phyloP scores from a whole-genome alignment of 441 rosid species.

The Breynia disticha region DNA sequence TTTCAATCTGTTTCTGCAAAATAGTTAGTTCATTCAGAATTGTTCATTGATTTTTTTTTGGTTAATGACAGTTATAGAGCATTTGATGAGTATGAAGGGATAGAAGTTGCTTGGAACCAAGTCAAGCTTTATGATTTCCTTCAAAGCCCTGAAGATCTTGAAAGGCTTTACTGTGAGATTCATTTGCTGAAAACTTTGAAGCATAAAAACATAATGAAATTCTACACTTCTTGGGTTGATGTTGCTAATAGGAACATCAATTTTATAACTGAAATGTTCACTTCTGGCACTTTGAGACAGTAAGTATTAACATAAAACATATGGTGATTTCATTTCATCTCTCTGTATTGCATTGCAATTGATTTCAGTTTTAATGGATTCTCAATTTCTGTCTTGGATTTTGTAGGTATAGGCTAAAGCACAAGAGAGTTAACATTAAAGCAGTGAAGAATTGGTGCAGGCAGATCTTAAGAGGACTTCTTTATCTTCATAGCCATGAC shows the following conservation, averaged over 20 bases:
- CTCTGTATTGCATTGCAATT: slow-evolving; percentile 1
- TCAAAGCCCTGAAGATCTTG: slow-evolving; percentile 86
- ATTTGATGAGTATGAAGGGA: slow-evolving; percentile 90
- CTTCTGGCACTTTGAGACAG: slow-evolving; percentile 98
- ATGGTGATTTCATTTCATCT: slow-evolving; percentile 1
- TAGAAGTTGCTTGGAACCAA: slow-evolving; percentile 98
- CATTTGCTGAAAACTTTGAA: slow-evolving; percentile 86
- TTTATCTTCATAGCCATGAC: slow-evolving; percentile 76
- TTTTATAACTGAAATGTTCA: slow-evolving; percentile 93
- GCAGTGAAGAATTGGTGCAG: slow-evolving; percentile 98
- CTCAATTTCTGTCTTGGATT: slow-evolving; percentile 5
- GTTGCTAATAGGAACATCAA: slow-evolving; percentile 71
- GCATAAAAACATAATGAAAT: slow-evolving; percentile 90
- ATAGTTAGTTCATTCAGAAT: slow-evolving; percentile 18
- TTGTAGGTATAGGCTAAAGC: slow-evolving; percentile 71
- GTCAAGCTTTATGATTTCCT: slow-evolving; percentile 85
- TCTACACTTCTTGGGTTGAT: slow-evolving; percentile 91
- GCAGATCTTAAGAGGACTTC: slow-evolving; percentile 82
- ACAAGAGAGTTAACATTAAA: slow-evolving; percentile 79
- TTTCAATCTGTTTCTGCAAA: slow-evolving; percentile 5
- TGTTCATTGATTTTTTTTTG: slow-evolving; percentile 13
- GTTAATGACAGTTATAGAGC: slow-evolving; percentile 64
- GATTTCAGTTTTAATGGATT: slow-evolving; percentile 5
- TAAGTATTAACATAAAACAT: slow-evolving; percentile 23
- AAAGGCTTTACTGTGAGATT: slow-evolving; percentile 87